Percentiles rank a stretch among this genome's conserved stretches.
Evolutionary conservation across 75 land plant genomes (phyloP).

Genomic region (Cryptomeria japonica): DNA sequence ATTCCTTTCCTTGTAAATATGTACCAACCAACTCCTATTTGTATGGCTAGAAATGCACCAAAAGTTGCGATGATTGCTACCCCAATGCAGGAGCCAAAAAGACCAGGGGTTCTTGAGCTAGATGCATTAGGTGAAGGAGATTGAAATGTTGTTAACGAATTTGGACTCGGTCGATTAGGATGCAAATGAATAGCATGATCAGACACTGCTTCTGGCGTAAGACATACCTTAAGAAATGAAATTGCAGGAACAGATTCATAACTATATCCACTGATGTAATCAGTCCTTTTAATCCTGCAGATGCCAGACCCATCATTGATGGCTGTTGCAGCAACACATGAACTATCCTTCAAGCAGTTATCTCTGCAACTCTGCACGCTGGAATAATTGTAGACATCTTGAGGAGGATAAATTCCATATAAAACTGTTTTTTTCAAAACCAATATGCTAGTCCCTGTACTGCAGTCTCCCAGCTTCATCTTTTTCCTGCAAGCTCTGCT

Average conservation of each 20-base stretch:
- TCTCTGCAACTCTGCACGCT: conserved; percentile 27
- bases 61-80: conserved; percentile 13
- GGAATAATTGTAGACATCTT: conserved; percentile 26
- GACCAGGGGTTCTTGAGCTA: background rate
- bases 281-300: conserved; percentile 42
- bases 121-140: background rate
- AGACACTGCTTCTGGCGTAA: conserved; percentile 33
- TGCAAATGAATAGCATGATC: conserved; percentile 5
- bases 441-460: conserved; percentile 15
- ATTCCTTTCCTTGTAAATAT: conserved; percentile 17
- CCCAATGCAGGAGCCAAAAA: conserved; percentile 12
- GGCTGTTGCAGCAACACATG: conserved; percentile 49
- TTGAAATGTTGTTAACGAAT: background rate
- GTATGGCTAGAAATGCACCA: conserved; percentile 16
- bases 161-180: background rate
- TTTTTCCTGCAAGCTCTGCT: conserved; percentile 17
- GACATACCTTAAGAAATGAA: conserved; percentile 41
- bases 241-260: conserved; percentile 25
- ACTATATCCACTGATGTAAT: conserved; percentile 39
- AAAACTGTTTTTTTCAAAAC: conserved; percentile 23
- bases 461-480: conserved; percentile 32
- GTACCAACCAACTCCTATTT: conserved; percentile 19
- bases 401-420: conserved; percentile 42
- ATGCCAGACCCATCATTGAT: conserved; percentile 45
- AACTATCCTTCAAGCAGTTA: conserved; percentile 31